A percentile compares a stretch with the other conserved stretches of the same genome.
Evolutionary conservation across 1,284 basidiomycete genomes (phyloP).

Genomic region (Filobasidium uniguttulatum): DNA sequence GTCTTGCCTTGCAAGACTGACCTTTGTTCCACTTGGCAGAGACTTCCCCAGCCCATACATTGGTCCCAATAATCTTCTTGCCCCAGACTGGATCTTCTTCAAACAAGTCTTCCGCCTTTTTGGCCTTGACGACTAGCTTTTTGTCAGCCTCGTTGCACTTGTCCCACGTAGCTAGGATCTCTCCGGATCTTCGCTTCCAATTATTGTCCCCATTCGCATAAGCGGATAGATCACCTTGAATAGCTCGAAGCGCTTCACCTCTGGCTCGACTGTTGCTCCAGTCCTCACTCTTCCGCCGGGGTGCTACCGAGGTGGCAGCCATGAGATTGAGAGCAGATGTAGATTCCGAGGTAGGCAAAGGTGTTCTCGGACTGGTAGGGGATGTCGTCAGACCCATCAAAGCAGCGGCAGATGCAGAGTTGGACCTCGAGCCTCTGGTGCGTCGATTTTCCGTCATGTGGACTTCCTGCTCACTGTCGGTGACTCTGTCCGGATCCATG

Average conservation of each 20-base stretch:
- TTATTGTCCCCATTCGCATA: slow-evolving; percentile 1
- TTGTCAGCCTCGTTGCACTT: not conserved
- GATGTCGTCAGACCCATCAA: slow-evolving; percentile 6
- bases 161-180: slow-evolving; percentile 1
- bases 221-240: not conserved
- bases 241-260: slow-evolving; percentile 8
- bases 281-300: slow-evolving; percentile 14
- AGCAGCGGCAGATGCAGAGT: slow-evolving; percentile 9
- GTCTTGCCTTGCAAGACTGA: not conserved
- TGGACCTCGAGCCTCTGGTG: slow-evolving; percentile 4
- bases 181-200: slow-evolving; percentile 2
- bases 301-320: slow-evolving; percentile 8
- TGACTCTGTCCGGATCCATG: too few species aligned
- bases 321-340: slow-evolving; percentile 12
- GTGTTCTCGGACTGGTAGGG: not conserved
- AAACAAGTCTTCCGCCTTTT: slow-evolving; percentile 5
- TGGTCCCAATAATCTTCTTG: slow-evolving; percentile 10
- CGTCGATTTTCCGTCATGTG: slow-evolving; percentile 2
- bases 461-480: slow-evolving; percentile 2
- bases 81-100: slow-evolving; percentile 11
- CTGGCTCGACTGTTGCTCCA: slow-evolving; percentile 13
- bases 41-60: slow-evolving; percentile 13
- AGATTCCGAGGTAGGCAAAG: slow-evolving; percentile 4
- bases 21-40: slow-evolving; percentile 14
- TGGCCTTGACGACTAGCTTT: not conserved